phyloP scores from a whole-genome alignment of 306 rosid genomes.

The Begonia peltatifolia region DNA sequence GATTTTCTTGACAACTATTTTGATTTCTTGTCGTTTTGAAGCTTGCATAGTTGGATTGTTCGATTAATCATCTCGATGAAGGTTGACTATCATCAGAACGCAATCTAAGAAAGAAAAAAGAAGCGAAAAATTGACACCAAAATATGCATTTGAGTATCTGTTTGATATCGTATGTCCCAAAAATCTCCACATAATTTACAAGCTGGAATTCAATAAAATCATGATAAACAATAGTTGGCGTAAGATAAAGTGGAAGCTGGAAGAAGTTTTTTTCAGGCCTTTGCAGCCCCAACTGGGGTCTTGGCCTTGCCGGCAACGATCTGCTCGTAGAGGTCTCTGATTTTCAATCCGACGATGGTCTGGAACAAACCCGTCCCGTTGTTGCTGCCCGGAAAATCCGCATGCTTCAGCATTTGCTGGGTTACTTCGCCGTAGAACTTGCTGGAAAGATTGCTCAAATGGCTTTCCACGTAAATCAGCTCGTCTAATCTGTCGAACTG shows the following conservation, averaged over 20 bases:
- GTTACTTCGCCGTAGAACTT: slow-evolving; percentile 98
- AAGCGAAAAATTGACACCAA: no score
- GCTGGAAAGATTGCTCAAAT: slow-evolving; percentile 74
- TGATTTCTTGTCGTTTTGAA: no score
- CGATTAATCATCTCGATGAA: no score
- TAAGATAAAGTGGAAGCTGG: slow-evolving; percentile 11
- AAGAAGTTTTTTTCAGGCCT: slow-evolving; percentile 23
- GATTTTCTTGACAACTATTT: no score
- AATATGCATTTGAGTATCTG: no score
- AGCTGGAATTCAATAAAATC: slow-evolving; percentile 14
- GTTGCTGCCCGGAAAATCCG: slow-evolving; percentile 96
- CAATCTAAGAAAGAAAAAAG: no score
- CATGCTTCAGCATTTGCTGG: slow-evolving; percentile 95
- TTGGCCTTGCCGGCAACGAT: slow-evolving; percentile 38
- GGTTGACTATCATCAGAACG: no score
- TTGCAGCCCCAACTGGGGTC: slow-evolving; percentile 43
- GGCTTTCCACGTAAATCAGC: slow-evolving; percentile 91
- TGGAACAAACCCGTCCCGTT: slow-evolving; percentile 97
- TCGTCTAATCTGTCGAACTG: slow-evolving; percentile 98
- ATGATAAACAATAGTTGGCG: slow-evolving; percentile 14
- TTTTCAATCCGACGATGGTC: slow-evolving; percentile 87
- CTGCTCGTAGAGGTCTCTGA: slow-evolving; percentile 84
- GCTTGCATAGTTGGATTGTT: no score
- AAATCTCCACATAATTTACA: slow-evolving; percentile 13
- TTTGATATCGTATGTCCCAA: slow-evolving; percentile 17